A percentile compares a stretch with the other conserved stretches of the same genome.
phyloP scores from a whole-genome alignment of 768 basidiomycete genomes.

The Gymnopilus junonius region DNA sequence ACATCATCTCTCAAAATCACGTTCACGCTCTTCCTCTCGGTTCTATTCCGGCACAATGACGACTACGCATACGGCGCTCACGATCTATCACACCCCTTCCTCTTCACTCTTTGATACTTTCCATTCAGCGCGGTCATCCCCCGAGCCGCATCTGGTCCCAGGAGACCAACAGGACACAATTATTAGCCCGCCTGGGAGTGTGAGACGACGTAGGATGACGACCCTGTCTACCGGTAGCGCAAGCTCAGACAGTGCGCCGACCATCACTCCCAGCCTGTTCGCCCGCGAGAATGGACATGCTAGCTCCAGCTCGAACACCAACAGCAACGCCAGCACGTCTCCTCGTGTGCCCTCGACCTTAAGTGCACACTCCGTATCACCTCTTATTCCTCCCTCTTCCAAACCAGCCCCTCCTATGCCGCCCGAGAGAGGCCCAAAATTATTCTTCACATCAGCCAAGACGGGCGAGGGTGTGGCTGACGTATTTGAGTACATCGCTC shows the following conservation, averaged over 20 bases:
- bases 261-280: slow-evolving; percentile 66
- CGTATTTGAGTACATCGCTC: slow-evolving; percentile 79
- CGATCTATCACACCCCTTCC: slow-evolving; percentile 78
- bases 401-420: slow-evolving; percentile 25
- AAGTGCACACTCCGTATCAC: background rate
- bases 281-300: slow-evolving; percentile 33
- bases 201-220: slow-evolving; percentile 29
- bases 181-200: slow-evolving; percentile 18
- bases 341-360: background rate
- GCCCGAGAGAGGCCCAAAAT: slow-evolving; percentile 60
- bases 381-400: background rate
- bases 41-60: slow-evolving; percentile 56
- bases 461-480: slow-evolving; percentile 73
- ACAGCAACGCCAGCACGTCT: slow-evolving; percentile 20
- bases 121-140: slow-evolving; percentile 65
- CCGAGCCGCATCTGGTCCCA: slow-evolving; percentile 29
- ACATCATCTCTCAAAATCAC: slow-evolving; percentile 41
- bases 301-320: slow-evolving; percentile 9
- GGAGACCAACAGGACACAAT: background rate
- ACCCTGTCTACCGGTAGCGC: slow-evolving; percentile 37
- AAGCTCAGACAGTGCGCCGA: slow-evolving; percentile 52
- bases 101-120: slow-evolving; percentile 76
- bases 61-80: slow-evolving; percentile 59
- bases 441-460: slow-evolving; percentile 81
- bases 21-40: slow-evolving; percentile 49